phyloP scores from a whole-genome alignment of 2,329 filamentous ascomycete species.

The Penicillium sclerotiorum region DNA sequence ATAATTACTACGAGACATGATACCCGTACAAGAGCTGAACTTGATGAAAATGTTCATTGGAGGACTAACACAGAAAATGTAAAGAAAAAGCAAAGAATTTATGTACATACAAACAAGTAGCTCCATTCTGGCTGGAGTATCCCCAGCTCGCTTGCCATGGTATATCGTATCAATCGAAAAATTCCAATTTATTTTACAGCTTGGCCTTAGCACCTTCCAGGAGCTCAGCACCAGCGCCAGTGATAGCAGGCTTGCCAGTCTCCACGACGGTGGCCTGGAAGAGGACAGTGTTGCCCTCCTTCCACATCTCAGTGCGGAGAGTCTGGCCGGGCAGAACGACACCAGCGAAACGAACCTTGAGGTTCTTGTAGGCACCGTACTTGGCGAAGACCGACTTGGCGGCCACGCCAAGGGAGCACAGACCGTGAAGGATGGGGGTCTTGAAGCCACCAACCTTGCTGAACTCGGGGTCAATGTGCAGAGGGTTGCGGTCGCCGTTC shows the following conservation, averaged over 20 bases:
- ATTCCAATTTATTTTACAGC: slow-evolving; percentile 43
- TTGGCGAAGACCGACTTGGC: slow-evolving; percentile 86
- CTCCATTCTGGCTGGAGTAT: slow-evolving; percentile 19
- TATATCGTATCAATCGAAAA: slow-evolving; percentile 23
- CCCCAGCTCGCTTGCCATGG: slow-evolving; percentile 18
- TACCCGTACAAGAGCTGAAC: too few species aligned
- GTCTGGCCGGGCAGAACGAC: slow-evolving; percentile 85
- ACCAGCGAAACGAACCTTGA: slow-evolving; percentile 90
- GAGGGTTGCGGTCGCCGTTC: slow-evolving; percentile 91
- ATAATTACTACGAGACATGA: too few species aligned
- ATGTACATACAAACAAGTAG: slow-evolving; percentile 29
- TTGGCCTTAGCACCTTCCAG: slow-evolving; percentile 55
- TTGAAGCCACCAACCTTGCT: slow-evolving; percentile 96
- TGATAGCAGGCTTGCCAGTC: slow-evolving; percentile 86
- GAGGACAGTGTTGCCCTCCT: slow-evolving; percentile 74
- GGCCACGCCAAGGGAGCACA: slow-evolving; percentile 90
- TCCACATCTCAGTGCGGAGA: slow-evolving; percentile 94
- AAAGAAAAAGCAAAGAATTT: slow-evolving; percentile 4
- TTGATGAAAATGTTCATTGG: too few species aligned
- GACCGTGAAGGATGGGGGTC: slow-evolving; percentile 90
- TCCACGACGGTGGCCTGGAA: slow-evolving; percentile 91
- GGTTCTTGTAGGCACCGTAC: slow-evolving; percentile 82
- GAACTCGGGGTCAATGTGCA: slow-evolving; percentile 93
- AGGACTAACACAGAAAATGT: too few species aligned
- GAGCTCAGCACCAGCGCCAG: slow-evolving; percentile 77